Base-by-base conservation (phyloP, 2,329 filamentous ascomycete species). In the Sporothrix sp. region DNA sequence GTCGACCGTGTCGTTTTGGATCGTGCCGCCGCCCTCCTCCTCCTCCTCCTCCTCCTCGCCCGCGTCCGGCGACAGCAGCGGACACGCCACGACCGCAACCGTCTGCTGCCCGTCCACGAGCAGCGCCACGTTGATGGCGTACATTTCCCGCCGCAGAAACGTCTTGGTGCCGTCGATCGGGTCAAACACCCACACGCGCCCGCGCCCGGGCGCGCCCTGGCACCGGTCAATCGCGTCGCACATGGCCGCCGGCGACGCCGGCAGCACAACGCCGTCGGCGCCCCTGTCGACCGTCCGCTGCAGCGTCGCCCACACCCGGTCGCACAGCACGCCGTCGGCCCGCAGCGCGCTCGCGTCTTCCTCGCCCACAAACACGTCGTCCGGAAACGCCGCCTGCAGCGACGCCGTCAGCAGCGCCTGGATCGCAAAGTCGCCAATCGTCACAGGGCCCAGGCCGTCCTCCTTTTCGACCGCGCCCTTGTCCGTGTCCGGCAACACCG, bases 151-250 rank as follows among this genome's bases (percentile, higher is more conserved):
- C 10, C 66, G 63, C 8, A 81, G 65, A 49, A 76, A 81, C 1
- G 75, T 78, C 63, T 75, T 72, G 2, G 77, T 81, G 7, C 77
- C 77, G 55, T 81, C 77, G 27, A 81, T 79, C 0, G 77, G 77
- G 57, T 81, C 77, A 57, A 81, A 79, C 0, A 81, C 69, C 76
- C 77, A 81, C 8, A 71, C 70, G 13, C 75, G 61, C 7, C 69
- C 71, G 2, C 60, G 45, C 56, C 7, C 68, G 68, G 18, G 64
- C 56, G 27, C 72, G 70, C 53, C 27, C 48, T 52, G 51, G 43
- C 75, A 77, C 56, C 67, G 68, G 60, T 80, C 76, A 39, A 81
- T 73, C 54, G 76, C 63, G 46, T 71, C 67, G 59, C 75, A 77
- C 62, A 78, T 70, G 25, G 71, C 62, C 52, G 72, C 70, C 9